phyloP scores from a whole-genome alignment of 2,329 filamentous ascomycete genomes.

The Penicillium sp. region DNA sequence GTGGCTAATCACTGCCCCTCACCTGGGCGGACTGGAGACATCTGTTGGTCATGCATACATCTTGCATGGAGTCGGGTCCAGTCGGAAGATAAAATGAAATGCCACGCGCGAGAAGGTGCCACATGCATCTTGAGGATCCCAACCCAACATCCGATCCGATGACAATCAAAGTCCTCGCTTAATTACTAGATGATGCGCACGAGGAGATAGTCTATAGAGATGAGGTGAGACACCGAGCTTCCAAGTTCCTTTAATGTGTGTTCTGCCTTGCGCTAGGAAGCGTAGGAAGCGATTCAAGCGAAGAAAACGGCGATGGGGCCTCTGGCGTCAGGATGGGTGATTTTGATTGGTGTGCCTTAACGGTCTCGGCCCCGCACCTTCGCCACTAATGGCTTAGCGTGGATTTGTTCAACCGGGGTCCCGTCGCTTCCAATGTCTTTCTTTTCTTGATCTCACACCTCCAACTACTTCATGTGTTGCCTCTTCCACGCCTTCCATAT shows the following conservation, averaged over 20 bases:
- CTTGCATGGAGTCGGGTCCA: background rate
- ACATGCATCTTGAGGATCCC: too few species aligned
- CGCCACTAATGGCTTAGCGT: conserved; percentile 3
- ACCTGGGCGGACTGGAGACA: background rate
- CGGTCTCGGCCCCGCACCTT: background rate
- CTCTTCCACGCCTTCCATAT: too few species aligned
- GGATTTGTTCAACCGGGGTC: background rate
- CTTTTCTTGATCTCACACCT: background rate
- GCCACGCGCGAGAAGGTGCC: too few species aligned
- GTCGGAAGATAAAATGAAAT: too few species aligned
- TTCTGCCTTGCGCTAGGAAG: background rate
- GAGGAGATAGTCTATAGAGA: too few species aligned
- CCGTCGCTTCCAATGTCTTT: background rate
- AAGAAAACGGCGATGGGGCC: conserved; percentile 1
- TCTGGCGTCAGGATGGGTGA: background rate
- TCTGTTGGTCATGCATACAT: conserved; percentile 1
- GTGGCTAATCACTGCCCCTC: background rate
- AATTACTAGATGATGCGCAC: too few species aligned
- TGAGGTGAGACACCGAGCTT: background rate
- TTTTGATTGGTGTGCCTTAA: conserved; percentile 1
- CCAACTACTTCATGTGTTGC: background rate
- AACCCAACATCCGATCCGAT: too few species aligned
- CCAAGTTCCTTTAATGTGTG: background rate
- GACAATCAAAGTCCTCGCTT: too few species aligned
- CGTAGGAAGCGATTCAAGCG: too few species aligned